phyloP scores from a whole-genome alignment of 352 stramenopile species.

The Saprolegnia diclina region DNA sequence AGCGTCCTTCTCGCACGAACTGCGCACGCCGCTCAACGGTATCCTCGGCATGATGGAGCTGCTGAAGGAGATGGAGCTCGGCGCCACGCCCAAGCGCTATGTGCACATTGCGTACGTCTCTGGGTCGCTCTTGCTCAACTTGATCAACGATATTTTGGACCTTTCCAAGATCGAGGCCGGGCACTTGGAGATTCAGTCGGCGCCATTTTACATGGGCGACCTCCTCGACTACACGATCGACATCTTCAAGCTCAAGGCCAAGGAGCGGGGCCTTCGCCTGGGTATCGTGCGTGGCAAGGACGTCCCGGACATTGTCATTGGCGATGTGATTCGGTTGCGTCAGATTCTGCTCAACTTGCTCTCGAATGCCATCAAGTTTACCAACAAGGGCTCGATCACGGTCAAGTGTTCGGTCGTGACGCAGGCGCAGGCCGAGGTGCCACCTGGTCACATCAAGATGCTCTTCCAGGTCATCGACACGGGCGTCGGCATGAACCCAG shows the following conservation, averaged over 20 bases:
- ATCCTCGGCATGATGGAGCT: constrained; percentile 80
- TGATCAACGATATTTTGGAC: constrained; percentile 91
- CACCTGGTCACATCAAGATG: constrained; percentile 59
- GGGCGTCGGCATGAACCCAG: constrained; percentile 69
- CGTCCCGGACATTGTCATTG: constrained; percentile 64
- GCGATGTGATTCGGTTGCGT: constrained; percentile 66
- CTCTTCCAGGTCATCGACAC: constrained; percentile 84
- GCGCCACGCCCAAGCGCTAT: constrained; percentile 58
- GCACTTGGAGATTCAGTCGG: constrained; percentile 82
- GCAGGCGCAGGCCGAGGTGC: constrained; percentile 38
- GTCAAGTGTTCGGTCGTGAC: constrained; percentile 67
- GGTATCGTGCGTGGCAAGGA: constrained; percentile 55
- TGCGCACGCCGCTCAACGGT: constrained; percentile 75
- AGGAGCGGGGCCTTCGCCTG: constrained; percentile 83
- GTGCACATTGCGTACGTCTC: constrained; percentile 85
- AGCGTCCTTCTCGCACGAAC: constrained; percentile 77
- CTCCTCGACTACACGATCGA: constrained; percentile 84
- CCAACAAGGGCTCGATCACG: constrained; percentile 72
- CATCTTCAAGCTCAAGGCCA: constrained; percentile 85
- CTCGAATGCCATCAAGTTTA: constrained; percentile 87
- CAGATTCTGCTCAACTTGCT: constrained; percentile 79
- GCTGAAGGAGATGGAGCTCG: constrained; percentile 68
- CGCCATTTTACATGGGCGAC: constrained; percentile 77
- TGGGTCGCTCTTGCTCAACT: constrained; percentile 77
- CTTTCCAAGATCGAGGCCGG: constrained; percentile 91